Percentiles rank a stretch among this genome's conserved stretches.
Conservation (phyloP, 768 basidiomycete genomes). For the Rhodotorula graminis region DNA sequence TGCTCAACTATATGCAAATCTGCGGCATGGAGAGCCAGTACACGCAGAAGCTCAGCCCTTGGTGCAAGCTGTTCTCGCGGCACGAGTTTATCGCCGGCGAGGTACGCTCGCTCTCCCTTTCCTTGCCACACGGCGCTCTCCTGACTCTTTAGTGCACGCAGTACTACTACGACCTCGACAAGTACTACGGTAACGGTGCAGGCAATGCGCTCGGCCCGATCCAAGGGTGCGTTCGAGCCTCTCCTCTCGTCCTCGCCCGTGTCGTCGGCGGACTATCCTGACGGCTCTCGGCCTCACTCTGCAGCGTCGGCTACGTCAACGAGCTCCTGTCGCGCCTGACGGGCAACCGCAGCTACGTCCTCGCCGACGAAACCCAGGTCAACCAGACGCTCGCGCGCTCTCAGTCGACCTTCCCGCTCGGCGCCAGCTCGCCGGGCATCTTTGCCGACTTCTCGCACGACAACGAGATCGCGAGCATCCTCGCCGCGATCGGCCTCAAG, state of each 20-base stretch:
- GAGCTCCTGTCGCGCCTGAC: constrained; percentile 81
- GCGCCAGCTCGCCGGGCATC: constrained; percentile 41
- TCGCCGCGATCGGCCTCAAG: constrained; percentile 58
- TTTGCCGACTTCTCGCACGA: constrained; percentile 83
- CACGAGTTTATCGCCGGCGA: constrained; percentile 65
- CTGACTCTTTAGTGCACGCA: constrained; percentile 22
- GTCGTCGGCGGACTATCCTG: no score
- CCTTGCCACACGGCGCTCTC: neutral
- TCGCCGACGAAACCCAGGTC: constrained; percentile 18
- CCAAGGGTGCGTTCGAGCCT: constrained; percentile 8
- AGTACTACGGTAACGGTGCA: constrained; percentile 58
- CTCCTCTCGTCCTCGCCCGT: neutral
- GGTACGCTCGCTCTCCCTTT: constrained; percentile 49
- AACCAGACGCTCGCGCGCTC: constrained; percentile 59
- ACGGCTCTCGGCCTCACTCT: no score
- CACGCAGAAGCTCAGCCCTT: constrained; percentile 56
- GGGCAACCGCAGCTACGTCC: constrained; percentile 33
- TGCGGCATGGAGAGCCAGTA: constrained; percentile 75
- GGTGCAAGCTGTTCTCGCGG: constrained; percentile 65
- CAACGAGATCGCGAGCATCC: constrained; percentile 75
- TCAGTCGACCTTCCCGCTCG: constrained; percentile 65
- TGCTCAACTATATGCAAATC: constrained; percentile 61
- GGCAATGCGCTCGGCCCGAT: constrained; percentile 8
- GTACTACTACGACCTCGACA: constrained; percentile 61
- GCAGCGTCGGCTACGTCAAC: constrained; percentile 77